Evolutionary conservation across 2,329 filamentous ascomycete genomes (phyloP).

Genomic region (Sarocladium strictum): DNA sequence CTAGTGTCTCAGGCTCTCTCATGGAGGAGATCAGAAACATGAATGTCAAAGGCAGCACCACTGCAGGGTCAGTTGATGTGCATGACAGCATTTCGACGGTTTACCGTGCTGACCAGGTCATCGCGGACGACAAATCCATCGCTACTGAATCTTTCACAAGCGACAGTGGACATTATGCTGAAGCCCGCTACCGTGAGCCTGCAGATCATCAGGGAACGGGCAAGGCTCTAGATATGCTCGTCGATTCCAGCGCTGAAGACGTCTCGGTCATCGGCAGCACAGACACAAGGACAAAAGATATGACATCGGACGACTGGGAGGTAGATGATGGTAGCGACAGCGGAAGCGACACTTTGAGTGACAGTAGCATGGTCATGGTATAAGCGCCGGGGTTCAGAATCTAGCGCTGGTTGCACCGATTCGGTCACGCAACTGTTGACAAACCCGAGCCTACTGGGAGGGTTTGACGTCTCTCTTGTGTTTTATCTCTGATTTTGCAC

Average conservation of each 20-base stretch:
- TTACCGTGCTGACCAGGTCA: slow-evolving; percentile 23
- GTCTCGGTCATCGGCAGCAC: not conserved
- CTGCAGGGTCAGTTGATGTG: slow-evolving; percentile 29
- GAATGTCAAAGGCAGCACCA: slow-evolving; percentile 25
- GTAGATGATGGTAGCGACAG: slow-evolving; percentile 9
- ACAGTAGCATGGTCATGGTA: slow-evolving; percentile 3
- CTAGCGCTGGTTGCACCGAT: no score
- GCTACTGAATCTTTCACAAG: slow-evolving; percentile 28
- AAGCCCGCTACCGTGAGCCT: slow-evolving; percentile 28
- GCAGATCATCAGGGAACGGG: slow-evolving; percentile 22
- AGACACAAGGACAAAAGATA: not conserved
- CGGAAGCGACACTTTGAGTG: slow-evolving; percentile 3
- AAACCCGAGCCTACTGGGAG: not conserved
- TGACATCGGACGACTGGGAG: not conserved
- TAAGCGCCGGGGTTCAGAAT: not conserved
- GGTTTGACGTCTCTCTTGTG: not conserved
- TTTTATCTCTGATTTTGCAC: no score
- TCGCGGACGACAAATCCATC: slow-evolving; percentile 27
- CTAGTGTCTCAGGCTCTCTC: slow-evolving; percentile 29
- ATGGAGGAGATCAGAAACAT: slow-evolving; percentile 28
- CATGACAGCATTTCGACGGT: slow-evolving; percentile 35
- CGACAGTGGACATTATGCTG: slow-evolving; percentile 24
- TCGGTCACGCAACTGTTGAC: no score
- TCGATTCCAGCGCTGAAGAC: slow-evolving; percentile 15
- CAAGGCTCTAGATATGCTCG: slow-evolving; percentile 17